Base-by-base conservation (phyloP, 225 moss, liverwort and hornwort genomes). In the Lunularia cruciata region DNA sequence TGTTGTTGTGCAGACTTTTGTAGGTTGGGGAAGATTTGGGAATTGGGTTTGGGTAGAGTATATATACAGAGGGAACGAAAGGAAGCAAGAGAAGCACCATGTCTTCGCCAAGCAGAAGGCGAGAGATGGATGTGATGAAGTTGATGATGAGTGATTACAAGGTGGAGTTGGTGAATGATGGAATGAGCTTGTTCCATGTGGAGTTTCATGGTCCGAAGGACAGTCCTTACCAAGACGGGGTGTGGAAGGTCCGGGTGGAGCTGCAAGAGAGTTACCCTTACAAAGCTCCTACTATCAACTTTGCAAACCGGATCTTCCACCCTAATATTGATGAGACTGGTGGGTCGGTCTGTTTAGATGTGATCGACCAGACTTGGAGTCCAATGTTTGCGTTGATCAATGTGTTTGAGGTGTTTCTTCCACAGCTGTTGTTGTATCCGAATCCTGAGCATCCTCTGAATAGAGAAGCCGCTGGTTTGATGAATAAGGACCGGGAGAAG, bases 141-240 rank as follows among this genome's bases (percentile, higher is more conserved):
- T 72, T 92, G 88, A 95, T 95, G 95, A 95, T 95, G 95, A 95
- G 92, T 78, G 92, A 95, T 78, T 95, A 88, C 80, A 92, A 95
- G 82, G 95, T 95, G 84, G 95, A 95, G 87, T 87, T 95, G 87
- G 89, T 92, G 75, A 92, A 92, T 63, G 95, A 95, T 76, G 90
- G 87, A 72, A 92, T 92, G 92, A 92, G 88, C 88, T 91, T 92
- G 80, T 95, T 95, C 75, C 85, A 88, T 48, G 95, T 95, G 51
- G 92, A 90, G 84, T 95, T 95, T 68, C 95, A 92, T 74, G 95
- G 95, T 35, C 95, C 95, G 58, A 85, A 88, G 56, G 92, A 92
- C 49, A 92, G 95, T 75, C 89, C 85, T 34, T 92, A 92, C 82
- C 89, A 89, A 82, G 87, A 83, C 46, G 92, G 92, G 63, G 86